A percentile compares a stretch with the other conserved stretches of the same genome.
These are phyloP conservation scores for Thielaviopsis populi DNA, from an alignment of 2,329 filamentous ascomycete genomes.

Conservation along the genomic window DNA sequence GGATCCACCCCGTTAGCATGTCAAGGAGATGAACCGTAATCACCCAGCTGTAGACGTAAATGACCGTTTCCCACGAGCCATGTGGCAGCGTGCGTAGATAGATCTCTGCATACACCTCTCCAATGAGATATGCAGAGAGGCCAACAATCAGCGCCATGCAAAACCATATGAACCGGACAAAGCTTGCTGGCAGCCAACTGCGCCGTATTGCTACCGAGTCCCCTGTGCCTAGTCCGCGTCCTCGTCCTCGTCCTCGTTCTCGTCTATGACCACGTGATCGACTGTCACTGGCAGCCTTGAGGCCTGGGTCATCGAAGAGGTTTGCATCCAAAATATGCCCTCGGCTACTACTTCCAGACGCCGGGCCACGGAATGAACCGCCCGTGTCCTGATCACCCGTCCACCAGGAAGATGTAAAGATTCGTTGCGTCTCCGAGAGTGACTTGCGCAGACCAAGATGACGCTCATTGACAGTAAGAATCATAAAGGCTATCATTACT, in stretches of 20 bases:
- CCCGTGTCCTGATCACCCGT: conserved; percentile 38
- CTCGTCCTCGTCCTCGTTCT: conserved; percentile 12
- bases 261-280: not conserved
- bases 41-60: conserved; percentile 58
- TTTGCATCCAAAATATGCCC: conserved; percentile 21
- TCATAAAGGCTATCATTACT: conserved; percentile 48
- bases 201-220: conserved; percentile 30
- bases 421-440: conserved; percentile 50
- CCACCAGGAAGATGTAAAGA: conserved; percentile 53
- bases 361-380: conserved; percentile 27
- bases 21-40: conserved; percentile 50
- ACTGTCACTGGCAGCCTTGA: conserved; percentile 14
- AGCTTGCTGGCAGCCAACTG: conserved; percentile 48
- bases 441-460: conserved; percentile 46
- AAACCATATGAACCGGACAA: conserved; percentile 56
- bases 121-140: conserved; percentile 50
- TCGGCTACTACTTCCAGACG: conserved; percentile 19
- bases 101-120: conserved; percentile 54
- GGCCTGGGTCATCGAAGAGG: conserved; percentile 16
- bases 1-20: conserved; percentile 49
- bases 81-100: conserved; percentile 53
- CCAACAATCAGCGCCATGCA: conserved; percentile 47
- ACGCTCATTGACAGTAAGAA: conserved; percentile 48
- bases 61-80: conserved; percentile 48
- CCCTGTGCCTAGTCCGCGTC: conserved; percentile 13